These are phyloP conservation scores for Cyclotella sp. DNA, from an alignment of 108 stramenopile genomes.

Conservation along the genomic window DNA sequence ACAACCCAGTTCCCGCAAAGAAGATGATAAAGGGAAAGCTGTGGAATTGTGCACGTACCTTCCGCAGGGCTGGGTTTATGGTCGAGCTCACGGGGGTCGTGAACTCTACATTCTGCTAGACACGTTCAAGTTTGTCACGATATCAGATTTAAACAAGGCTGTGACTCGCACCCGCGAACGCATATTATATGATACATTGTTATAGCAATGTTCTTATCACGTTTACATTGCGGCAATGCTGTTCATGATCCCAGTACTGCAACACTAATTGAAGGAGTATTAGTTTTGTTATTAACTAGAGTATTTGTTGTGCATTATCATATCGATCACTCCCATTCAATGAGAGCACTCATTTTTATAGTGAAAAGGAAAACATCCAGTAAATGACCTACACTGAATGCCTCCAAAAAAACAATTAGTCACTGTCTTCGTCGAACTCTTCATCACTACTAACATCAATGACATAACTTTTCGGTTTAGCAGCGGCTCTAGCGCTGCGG, in stretches of 20 bases:
- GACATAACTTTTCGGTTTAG: slow-evolving; percentile 4
- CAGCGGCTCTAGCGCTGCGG: not conserved
- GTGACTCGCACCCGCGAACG: slow-evolving; percentile 53
- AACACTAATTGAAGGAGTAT: too few species aligned
- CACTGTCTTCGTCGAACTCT: slow-evolving; percentile 17
- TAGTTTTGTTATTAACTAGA: too few species aligned
- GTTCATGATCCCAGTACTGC: too few species aligned
- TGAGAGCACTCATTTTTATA: not conserved
- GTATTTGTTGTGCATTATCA: too few species aligned
- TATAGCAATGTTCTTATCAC: not conserved
- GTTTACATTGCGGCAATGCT: too few species aligned
- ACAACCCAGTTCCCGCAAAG: slow-evolving; percentile 4
- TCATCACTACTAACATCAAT: slow-evolving; percentile 13
- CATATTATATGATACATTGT: slow-evolving; percentile 8
- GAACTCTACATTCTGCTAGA: slow-evolving; percentile 80
- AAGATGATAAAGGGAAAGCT: not conserved
- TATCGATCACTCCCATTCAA: not conserved
- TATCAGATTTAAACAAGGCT: slow-evolving; percentile 74
- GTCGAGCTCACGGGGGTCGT: slow-evolving; percentile 44
- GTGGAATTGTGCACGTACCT: slow-evolving; percentile 73
- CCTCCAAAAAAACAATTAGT: not conserved
- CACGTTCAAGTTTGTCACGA: slow-evolving; percentile 64
- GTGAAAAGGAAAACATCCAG: too few species aligned
- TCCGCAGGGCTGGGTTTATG: slow-evolving; percentile 74
- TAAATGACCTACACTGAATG: not conserved